A percentile compares a stretch with the other conserved stretches of the same genome.
phyloP scores from a whole-genome alignment of 106 monocot genomes.

The Triglochin maritima region DNA sequence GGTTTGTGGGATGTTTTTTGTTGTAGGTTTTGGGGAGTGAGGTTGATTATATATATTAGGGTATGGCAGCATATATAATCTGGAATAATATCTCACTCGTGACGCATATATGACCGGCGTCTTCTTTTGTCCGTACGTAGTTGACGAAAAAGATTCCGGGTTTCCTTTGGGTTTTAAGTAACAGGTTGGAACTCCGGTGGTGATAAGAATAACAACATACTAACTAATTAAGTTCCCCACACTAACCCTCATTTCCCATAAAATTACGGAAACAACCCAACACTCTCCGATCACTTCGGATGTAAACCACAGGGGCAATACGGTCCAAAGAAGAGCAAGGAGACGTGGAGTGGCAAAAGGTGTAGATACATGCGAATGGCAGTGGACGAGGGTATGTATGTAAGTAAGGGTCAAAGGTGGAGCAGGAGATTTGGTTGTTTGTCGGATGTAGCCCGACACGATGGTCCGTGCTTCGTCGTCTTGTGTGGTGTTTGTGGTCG shows the following conservation, averaged over 20 bases:
- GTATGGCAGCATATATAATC: not conserved
- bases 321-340: too few species aligned
- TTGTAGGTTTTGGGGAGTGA: not conserved
- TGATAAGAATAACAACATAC: too few species aligned
- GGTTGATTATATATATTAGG: too few species aligned
- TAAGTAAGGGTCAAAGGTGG: too few species aligned
- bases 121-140: not conserved
- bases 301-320: not conserved
- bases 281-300: not conserved
- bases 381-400: too few species aligned
- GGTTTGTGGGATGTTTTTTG: not conserved
- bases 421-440: too few species aligned
- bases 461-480: too few species aligned
- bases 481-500: too few species aligned
- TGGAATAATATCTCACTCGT: not conserved
- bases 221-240: too few species aligned
- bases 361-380: constrained; percentile 2
- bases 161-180: not conserved
- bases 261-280: not conserved
- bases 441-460: too few species aligned
- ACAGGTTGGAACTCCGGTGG: not conserved
- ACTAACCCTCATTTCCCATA: not conserved
- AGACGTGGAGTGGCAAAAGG: not conserved
- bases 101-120: not conserved
- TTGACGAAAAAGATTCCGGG: not conserved